Conservation (phyloP, 2,329 filamentous ascomycete species). For the Arthrobotrys iridis region DNA sequence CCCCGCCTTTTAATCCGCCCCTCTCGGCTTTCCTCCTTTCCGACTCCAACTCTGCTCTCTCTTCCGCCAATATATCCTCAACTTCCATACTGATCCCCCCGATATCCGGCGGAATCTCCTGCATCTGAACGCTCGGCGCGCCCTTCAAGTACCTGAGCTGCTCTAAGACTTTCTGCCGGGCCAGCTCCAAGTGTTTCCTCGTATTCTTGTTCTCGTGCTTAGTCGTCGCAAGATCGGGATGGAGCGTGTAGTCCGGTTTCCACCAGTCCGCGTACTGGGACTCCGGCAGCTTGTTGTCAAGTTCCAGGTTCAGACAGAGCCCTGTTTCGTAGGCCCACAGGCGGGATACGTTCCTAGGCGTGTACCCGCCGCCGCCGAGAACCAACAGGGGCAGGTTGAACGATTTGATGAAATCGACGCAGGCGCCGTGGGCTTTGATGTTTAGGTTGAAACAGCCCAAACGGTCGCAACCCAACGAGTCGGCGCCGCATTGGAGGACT, state of each 20-base stretch:
- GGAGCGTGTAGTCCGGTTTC: constrained; percentile 83
- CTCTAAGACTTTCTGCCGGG: constrained; percentile 81
- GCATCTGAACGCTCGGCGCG: constrained; percentile 87
- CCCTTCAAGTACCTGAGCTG: constrained; percentile 85
- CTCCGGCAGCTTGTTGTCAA: constrained; percentile 75
- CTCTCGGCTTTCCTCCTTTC: constrained; percentile 47
- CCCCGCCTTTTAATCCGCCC: constrained; percentile 22
- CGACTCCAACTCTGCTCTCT: constrained; percentile 73
- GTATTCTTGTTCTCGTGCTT: constrained; percentile 81
- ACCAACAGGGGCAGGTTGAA: constrained; percentile 74
- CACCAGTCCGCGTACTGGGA: constrained; percentile 90
- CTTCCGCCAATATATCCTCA: constrained; percentile 72
- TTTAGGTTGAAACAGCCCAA: constrained; percentile 76
- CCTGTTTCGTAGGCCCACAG: constrained; percentile 75
- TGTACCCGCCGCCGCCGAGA: constrained; percentile 75
- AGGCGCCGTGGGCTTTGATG: constrained; percentile 76
- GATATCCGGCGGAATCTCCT: constrained; percentile 63
- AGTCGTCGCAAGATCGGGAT: constrained; percentile 87
- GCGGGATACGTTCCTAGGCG: constrained; percentile 72
- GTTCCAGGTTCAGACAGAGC: constrained; percentile 70
- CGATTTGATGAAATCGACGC: constrained; percentile 74
- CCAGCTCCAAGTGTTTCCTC: constrained; percentile 76
- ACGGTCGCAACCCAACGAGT: constrained; percentile 74
- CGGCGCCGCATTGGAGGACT: constrained; percentile 75
- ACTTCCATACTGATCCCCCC: constrained; percentile 64